Base-by-base conservation (phyloP, 2,329 filamentous ascomycete species). In the Pseudocercospora vitis region DNA sequence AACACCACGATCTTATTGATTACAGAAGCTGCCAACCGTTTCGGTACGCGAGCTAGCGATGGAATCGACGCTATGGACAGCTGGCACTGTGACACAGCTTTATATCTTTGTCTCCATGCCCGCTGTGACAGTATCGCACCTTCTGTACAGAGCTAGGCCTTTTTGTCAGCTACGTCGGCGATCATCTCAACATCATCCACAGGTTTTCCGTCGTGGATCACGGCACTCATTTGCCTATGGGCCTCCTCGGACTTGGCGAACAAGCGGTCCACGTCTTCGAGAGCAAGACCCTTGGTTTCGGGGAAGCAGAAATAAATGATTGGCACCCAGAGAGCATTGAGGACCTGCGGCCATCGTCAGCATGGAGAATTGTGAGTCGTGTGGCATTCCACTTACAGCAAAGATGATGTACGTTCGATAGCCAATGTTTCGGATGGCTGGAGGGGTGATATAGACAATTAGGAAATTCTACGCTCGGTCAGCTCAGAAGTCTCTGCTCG, bases 231-330 rank as follows among this genome's bases (percentile, higher is more conserved):
- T 31, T 59, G 60, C n/a, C 60, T 44, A 14, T 60, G 60, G 5
- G 57, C 60, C 3, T 56, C 56, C 2, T 61, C 58, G 11, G 49
- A 52, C 47, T 53, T 59, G 9, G 68, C 66, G 74, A 87, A 86
- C 60, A 88, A 84, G 53, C 81, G 76, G 63, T 89, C 85, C 70
- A 89, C 83, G 67, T 88, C 85, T 68, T 88, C 85, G 26, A 88
- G 74, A 11, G 68, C 70, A 33, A 65, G 63, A 52, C 76, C 78
- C 7, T 80, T 80, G 2, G 81, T 84, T 63, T 84, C 81, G 0
- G 81, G 81, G 66, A 81, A 83, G 74, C 83, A 82, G 70, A 82
- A 80, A 70, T 82, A 84, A 44, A 80, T 76, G 6, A 77, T 74
- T 0, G 81, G 80, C 14, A 82, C 73, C 58, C 58, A 62, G 11